These are phyloP conservation scores for Aspergillus sp. DNA, from an alignment of 2,329 filamentous ascomycete species.

Conservation along the genomic window DNA sequence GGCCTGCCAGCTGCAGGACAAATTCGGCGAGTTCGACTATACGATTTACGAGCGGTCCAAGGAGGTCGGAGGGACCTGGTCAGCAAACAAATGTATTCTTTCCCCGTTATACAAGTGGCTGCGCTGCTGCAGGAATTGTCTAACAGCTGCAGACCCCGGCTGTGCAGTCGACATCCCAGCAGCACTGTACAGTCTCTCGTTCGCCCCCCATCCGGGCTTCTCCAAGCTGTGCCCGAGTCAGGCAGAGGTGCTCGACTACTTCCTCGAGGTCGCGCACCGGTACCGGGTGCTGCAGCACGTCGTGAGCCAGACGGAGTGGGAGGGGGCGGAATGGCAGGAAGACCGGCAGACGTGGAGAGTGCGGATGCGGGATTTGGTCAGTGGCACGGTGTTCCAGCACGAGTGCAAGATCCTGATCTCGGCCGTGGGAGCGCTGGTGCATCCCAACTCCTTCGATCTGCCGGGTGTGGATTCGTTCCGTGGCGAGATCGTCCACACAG, in stretches of 20 bases:
- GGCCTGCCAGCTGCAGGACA: slow-evolving; percentile 12
- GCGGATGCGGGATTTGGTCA: slow-evolving; percentile 3
- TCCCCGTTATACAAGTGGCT: too few species aligned
- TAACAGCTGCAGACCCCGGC: slow-evolving; percentile 4
- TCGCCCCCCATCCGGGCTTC: slow-evolving; percentile 8
- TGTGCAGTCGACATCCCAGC: slow-evolving; percentile 12
- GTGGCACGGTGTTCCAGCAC: slow-evolving; percentile 6
- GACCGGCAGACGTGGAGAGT: slow-evolving; percentile 7
- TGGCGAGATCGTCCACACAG: slow-evolving; percentile 12
- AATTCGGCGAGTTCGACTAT: slow-evolving; percentile 8
- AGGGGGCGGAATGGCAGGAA: slow-evolving; percentile 8
- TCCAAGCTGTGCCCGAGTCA: slow-evolving; percentile 9
- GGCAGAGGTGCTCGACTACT: slow-evolving; percentile 5
- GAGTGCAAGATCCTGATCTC: slow-evolving; percentile 13
- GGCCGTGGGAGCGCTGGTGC: slow-evolving; percentile 8
- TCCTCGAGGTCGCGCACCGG: not conserved
- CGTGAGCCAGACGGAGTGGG: slow-evolving; percentile 9
- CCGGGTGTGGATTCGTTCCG: slow-evolving; percentile 7
- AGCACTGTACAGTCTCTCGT: slow-evolving; percentile 10
- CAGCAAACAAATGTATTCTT: slow-evolving; percentile 7
- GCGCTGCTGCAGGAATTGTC: not conserved
- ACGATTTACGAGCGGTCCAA: slow-evolving; percentile 10
- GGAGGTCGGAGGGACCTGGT: slow-evolving; percentile 12
- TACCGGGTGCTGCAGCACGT: slow-evolving; percentile 6
- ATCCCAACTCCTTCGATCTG: slow-evolving; percentile 4